Percentiles rank a stretch among this genome's conserved stretches.
Evolutionary conservation across 2,329 filamentous ascomycete species (phyloP).

Genomic region (Balansia obtecta): DNA sequence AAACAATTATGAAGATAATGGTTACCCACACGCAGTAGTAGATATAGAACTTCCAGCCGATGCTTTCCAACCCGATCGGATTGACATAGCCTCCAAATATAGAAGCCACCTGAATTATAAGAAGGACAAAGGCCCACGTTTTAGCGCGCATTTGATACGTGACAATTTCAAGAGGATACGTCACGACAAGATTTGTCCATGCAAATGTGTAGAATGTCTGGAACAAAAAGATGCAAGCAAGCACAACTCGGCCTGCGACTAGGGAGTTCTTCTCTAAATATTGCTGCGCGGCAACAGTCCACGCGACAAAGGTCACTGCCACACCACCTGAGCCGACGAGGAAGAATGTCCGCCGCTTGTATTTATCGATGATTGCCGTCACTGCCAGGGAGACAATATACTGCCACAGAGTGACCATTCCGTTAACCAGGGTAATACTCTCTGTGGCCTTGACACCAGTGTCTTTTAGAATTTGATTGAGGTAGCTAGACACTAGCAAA

Average conservation of each 20-base stretch:
- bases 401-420: conserved; percentile 29
- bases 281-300: conserved; percentile 26
- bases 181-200: conserved; percentile 30
- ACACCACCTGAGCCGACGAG: conserved; percentile 25
- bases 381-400: conserved; percentile 28
- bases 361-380: conserved; percentile 22
- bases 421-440: conserved; percentile 29
- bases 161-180: conserved; percentile 29
- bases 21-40: conserved; percentile 28
- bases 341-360: conserved; percentile 27
- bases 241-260: conserved; percentile 20
- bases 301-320: conserved; percentile 25
- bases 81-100: conserved; percentile 29
- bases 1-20: conserved; percentile 23
- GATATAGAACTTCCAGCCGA: conserved; percentile 30
- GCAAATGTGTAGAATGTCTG: conserved; percentile 28
- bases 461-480: conserved; percentile 25
- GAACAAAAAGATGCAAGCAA: conserved; percentile 31
- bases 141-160: conserved; percentile 30
- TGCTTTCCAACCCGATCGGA: conserved; percentile 23
- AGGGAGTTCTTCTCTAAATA: conserved; percentile 22
- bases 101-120: conserved; percentile 25
- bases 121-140: conserved; percentile 26
- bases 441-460: conserved; percentile 24
- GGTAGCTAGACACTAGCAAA: conserved; percentile 28